Conservation (phyloP, 257 asterid genomes). For the Solanum sparsipilum region DNA sequence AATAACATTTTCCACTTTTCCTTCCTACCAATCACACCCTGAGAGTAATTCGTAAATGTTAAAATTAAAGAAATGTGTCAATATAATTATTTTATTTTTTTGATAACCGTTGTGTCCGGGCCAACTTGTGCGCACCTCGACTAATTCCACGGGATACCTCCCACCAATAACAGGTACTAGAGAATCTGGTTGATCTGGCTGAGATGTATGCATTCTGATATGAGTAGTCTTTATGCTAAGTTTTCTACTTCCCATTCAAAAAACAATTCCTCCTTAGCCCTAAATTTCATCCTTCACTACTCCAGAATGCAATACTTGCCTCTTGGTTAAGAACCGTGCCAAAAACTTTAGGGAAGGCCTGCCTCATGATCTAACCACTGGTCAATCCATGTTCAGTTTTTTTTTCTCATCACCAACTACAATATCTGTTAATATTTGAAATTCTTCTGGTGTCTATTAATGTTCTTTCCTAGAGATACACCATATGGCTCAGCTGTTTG, state of each 20-base stretch:
- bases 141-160: not conserved
- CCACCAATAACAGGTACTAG: not conserved
- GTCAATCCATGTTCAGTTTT: not conserved
- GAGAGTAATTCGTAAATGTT: not conserved
- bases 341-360: not conserved
- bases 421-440: not conserved
- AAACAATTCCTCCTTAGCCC: not conserved
- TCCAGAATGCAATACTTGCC: not conserved
- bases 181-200: not conserved
- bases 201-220: not conserved
- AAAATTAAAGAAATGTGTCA: not conserved
- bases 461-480: not conserved
- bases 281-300: not conserved
- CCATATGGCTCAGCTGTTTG: not conserved
- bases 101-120: no score
- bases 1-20: not conserved
- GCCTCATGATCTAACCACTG: not conserved
- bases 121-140: not conserved
- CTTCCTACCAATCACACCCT: not conserved
- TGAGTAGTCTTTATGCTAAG: not conserved
- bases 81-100: not conserved
- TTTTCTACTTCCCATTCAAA: not conserved
- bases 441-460: not conserved
- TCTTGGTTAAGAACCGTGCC: not conserved
- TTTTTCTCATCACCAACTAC: not conserved